Evolutionary conservation across 495 filamentous ascomycete genomes (phyloP).

Genomic region (Eremomyces bilateralis): DNA sequence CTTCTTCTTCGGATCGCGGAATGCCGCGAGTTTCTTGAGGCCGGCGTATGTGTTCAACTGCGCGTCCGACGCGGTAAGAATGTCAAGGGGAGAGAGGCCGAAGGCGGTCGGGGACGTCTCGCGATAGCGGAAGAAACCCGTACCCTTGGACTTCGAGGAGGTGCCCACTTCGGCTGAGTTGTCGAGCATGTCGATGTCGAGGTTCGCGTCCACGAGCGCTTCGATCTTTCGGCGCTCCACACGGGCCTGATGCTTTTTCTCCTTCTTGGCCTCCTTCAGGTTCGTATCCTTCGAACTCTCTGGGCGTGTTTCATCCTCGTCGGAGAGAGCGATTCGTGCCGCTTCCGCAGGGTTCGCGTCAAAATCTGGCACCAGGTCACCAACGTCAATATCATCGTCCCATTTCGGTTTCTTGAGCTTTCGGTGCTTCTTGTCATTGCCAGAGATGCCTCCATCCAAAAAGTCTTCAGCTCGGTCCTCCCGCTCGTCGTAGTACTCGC

Average conservation of each 20-base stretch:
- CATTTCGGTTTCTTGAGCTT: constrained; percentile 78
- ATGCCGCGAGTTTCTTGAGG: constrained; percentile 81
- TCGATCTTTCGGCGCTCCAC: constrained; percentile 68
- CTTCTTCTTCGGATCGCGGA: constrained; percentile 76
- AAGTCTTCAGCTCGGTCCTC: constrained; percentile 20
- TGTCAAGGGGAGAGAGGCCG: constrained; percentile 73
- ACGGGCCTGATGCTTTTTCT: constrained; percentile 51
- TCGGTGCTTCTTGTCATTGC: constrained; percentile 36
- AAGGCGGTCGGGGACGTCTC: constrained; percentile 80
- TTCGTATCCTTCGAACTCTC: constrained; percentile 10
- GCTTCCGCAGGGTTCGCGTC: constrained; percentile 23
- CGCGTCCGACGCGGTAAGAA: constrained; percentile 70
- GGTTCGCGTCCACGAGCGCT: constrained; percentile 59
- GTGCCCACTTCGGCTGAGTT: constrained; percentile 21
- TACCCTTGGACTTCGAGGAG: constrained; percentile 25
- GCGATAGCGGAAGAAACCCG: constrained; percentile 61
- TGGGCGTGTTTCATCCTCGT: constrained; percentile 4
- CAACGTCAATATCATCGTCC: constrained; percentile 94
- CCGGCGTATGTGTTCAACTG: constrained; percentile 81
- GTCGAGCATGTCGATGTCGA: constrained; percentile 45
- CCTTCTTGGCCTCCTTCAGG: constrained; percentile 24
- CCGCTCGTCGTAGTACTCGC: constrained; percentile 55
- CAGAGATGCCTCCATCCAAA: too few species aligned
- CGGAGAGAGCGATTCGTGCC: constrained; percentile 3
- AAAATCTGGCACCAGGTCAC: constrained; percentile 75